Conservation (phyloP, 306 rosid species). For the Citrullus colocynthis region DNA sequence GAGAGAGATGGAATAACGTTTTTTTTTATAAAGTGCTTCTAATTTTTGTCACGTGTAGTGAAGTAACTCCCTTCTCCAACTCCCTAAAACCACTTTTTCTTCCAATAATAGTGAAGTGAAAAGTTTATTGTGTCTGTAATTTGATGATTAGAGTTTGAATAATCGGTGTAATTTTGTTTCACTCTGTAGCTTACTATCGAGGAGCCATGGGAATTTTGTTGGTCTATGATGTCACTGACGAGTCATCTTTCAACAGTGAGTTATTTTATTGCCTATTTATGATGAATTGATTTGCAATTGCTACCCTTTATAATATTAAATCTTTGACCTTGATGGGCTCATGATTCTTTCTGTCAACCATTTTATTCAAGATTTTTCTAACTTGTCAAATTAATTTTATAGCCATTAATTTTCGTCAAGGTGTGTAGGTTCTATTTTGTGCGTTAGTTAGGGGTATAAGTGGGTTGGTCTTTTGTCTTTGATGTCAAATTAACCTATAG, state of each 20-base stretch:
- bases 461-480: background rate
- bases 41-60: background rate
- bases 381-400: conserved; percentile 1
- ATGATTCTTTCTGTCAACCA: background rate
- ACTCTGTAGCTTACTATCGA: conserved; percentile 67
- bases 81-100: background rate
- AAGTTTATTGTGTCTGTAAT: background rate
- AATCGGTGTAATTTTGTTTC: background rate
- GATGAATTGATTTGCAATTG: background rate
- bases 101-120: background rate
- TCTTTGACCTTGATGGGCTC: background rate
- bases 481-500: background rate
- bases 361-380: background rate
- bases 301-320: background rate
- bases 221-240: conserved; percentile 80
- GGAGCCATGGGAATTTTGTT: conserved; percentile 89
- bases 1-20: background rate
- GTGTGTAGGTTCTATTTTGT: background rate
- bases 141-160: background rate
- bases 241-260: conserved; percentile 69
- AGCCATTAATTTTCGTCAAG: background rate
- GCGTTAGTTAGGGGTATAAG: background rate
- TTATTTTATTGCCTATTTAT: conserved; percentile 14
- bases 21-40: background rate
- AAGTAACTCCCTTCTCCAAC: background rate